Evolutionary conservation across 2,329 filamentous ascomycete species (phyloP), one percentile per base, ranked within the genome.

Genomic region (Sporothrix brasiliensis): DNA sequence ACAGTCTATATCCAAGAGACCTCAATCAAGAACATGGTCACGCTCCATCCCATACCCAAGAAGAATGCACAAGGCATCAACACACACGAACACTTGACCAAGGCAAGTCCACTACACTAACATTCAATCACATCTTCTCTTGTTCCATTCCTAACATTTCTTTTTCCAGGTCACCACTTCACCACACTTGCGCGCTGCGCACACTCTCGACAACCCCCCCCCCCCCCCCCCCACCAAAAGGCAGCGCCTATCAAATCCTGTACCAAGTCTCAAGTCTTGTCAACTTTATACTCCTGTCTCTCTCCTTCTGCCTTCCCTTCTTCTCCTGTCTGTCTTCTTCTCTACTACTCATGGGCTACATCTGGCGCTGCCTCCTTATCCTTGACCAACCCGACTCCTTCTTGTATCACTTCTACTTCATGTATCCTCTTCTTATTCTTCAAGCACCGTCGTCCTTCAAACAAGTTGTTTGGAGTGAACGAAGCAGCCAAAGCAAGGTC

Each of bases 21-120:
- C n/a, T 19, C n/a, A 47, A 27, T 27, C 39, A 63, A 63, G 34
- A 60, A 34, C n/a, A 63, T 24, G 39, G 14, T 10, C 41, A 47
- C 58, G 3, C 11, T 63, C n/a, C 58, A 16, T 14, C 47, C 13
- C 14, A 39, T 21, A 47, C 58, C 16, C 58, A 63, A 44, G 39
- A 47, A 61, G 58, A 41, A 24, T 61, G 21, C 41, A 24, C 39
- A 60, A 60, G 56, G 34, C 56, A 41, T 60, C 56, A 41, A n/a
- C 34, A 14, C 34, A 11, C 13, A 34, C 9, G 4, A 41, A 60
- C 13, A n/a, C 34, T 60, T 41, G 19, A 41, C 56, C 30, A 60
- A 60, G 56, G 56, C 56, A 60, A 41, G 56, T 60, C 19, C 24
- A 16, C 24, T 13, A 4, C 19, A 3, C 27, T 3, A 1, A 13